Evolutionary conservation across 164 flowering plant species (phyloP), one percentile per base, ranked within the genome.

Genomic region (Amborella trichopoda): DNA sequence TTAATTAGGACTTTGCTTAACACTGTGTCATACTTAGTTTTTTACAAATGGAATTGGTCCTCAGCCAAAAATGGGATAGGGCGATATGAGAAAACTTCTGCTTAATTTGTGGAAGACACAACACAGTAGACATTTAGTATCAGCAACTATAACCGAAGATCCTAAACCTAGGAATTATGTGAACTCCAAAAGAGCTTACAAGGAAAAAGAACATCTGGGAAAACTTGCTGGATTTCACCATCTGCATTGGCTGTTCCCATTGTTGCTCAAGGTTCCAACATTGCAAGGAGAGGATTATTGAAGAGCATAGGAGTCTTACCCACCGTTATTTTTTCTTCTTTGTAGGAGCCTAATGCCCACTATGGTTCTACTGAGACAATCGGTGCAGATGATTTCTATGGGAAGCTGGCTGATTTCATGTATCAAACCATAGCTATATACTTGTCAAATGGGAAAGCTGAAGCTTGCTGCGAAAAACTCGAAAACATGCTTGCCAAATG

Each of bases 401-500:
- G 39, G 41, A 56, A 59, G 50, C 49, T 73, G 37, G 52, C 43
- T 44, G 64, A 63, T 20, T 55, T 23, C 48, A 11, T 78, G 1
- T 74, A 76, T 33, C 73, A 74, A 54, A 62, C 66, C 20, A 68
- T 76, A 57, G 17, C 49, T 16, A 74, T 73, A 6, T 80, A 75
- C 52, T 45, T 74, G 25, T 59, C 63, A 2, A 50, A 23, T 54
- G 69, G 68, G 26, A 61, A 69, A 56, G 67, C 90, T 6, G 65
- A 70, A 46, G 50, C 70, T 49, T 77, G 80, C 58, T 74, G 75
- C 54, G 54, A 62, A 49, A 75, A 69, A 58, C 73, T 81, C n/a
- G 83, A 80, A 50, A 49, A 39, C 43, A 22, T 81, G 40, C 79
- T 81, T 38, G 41, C n/a, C 24, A 12, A 3, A 23, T 19, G 46